A percentile compares a stretch with the other conserved stretches of the same genome.
Evolutionary conservation across 257 asterid species (phyloP).

Genomic region (Coffea canephora): DNA sequence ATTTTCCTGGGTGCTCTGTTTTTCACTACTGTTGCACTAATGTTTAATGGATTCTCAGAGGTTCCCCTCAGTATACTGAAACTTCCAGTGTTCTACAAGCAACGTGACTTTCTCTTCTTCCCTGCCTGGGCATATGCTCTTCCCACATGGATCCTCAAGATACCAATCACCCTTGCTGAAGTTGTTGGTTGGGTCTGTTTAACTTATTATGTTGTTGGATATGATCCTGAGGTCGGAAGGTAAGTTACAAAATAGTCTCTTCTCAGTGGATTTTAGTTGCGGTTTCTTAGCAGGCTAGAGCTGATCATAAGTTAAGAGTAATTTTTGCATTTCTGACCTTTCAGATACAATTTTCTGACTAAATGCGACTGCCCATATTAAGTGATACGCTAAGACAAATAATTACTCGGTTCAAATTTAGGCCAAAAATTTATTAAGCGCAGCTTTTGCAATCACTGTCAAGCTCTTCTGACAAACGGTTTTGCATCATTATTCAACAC

Average conservation of each 20-base stretch:
- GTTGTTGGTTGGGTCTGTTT: constrained; percentile 67
- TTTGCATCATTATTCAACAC: no score
- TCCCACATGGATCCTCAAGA: constrained; percentile 80
- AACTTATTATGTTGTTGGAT: constrained; percentile 85
- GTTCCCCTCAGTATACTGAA: constrained; percentile 71
- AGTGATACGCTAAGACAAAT: no score
- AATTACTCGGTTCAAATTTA: no score
- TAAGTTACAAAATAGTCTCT: neutral
- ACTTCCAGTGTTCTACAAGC: constrained; percentile 91
- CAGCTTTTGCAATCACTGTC: no score
- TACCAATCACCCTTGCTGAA: constrained; percentile 66
- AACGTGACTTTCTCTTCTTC: constrained; percentile 70
- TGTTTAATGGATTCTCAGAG: constrained; percentile 85
- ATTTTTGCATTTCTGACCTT: no score
- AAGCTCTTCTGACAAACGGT: no score
- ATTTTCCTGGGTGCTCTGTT: constrained; percentile 79
- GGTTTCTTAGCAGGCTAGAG: no score
- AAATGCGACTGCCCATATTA: no score
- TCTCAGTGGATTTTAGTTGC: no score
- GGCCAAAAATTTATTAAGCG: no score
- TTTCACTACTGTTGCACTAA: constrained; percentile 59
- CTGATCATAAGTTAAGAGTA: no score
- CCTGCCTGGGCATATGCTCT: constrained; percentile 87
- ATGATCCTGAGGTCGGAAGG: constrained; percentile 80
- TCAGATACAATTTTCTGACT: no score